These are phyloP conservation scores for Coemansia sp. DNA, from an alignment of 192 early-diverging fungal genomes.

Conservation along the genomic window DNA sequence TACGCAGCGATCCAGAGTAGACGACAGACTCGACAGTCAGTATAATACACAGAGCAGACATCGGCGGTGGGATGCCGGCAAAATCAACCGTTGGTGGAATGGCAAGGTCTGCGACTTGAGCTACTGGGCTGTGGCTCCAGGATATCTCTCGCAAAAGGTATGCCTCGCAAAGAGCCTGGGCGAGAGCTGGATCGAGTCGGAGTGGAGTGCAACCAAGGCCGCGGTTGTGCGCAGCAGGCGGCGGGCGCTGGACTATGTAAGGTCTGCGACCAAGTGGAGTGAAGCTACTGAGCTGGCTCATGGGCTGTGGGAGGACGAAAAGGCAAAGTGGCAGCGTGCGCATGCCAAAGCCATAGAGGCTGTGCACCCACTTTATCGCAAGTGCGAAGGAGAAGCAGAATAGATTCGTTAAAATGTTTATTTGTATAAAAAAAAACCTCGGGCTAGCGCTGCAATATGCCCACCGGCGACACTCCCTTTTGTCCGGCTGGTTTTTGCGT, in stretches of 20 bases:
- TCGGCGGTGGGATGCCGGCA: neutral
- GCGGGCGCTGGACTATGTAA: constrained; percentile 11
- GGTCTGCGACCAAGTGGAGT: constrained; percentile 21
- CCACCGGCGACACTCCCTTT: constrained; percentile 20
- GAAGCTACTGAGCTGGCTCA: neutral
- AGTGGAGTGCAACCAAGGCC: constrained; percentile 19
- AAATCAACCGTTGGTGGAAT: constrained; percentile 39
- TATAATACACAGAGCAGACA: neutral
- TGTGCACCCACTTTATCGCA: constrained; percentile 38
- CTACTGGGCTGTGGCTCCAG: constrained; percentile 29
- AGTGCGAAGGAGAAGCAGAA: neutral
- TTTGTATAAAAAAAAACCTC: neutral
- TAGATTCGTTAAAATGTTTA: neutral
- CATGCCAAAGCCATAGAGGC: constrained; percentile 34
- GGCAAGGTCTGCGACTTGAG: constrained; percentile 15
- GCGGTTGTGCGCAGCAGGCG: neutral
- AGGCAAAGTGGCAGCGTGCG: constrained; percentile 36
- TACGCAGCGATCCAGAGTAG: constrained; percentile 21
- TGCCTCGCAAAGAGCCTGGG: constrained; percentile 3
- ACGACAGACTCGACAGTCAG: neutral
- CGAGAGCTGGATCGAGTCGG: neutral
- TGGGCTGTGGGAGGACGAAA: constrained; percentile 21
- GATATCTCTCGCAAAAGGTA: constrained; percentile 14
- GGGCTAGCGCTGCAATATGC: neutral
- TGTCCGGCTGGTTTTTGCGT: constrained; percentile 30